phyloP scores from a whole-genome alignment of 2,329 filamentous ascomycete species.

The Phaeosphaeriaceae sp. region DNA sequence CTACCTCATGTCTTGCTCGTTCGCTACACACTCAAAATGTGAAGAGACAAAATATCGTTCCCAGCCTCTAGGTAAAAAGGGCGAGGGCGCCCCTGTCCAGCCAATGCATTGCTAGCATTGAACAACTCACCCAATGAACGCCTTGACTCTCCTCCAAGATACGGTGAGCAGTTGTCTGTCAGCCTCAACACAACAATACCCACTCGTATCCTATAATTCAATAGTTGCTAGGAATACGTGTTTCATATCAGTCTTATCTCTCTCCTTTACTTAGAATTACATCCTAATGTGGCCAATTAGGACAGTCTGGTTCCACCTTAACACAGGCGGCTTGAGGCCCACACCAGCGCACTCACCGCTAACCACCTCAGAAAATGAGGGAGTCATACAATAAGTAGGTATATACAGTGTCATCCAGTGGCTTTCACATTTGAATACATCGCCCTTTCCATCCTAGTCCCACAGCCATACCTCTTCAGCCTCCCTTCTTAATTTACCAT shows the following conservation, averaged over 20 bases:
- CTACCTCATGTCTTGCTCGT: not conserved
- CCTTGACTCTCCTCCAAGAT: not conserved
- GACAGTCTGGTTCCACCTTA: not conserved
- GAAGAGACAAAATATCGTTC: not conserved
- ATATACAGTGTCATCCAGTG: not conserved
- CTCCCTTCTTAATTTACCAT: not conserved
- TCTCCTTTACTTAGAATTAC: not conserved
- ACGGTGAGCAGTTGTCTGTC: not conserved
- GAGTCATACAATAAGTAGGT: not conserved
- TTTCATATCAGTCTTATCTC: not conserved
- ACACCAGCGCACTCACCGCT: conserved; percentile 6
- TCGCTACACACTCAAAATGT: not conserved
- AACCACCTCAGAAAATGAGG: not conserved
- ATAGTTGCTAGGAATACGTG: not conserved
- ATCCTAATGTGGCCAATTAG: not conserved
- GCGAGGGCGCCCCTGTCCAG: not conserved
- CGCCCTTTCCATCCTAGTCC: too few species aligned
- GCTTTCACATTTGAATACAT: too few species aligned
- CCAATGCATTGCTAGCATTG: not conserved
- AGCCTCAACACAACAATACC: too few species aligned
- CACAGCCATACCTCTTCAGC: not conserved
- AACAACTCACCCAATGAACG: not conserved
- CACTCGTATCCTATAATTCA: too few species aligned
- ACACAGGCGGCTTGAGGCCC: conserved; percentile 1
- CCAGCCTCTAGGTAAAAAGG: not conserved